Base-by-base conservation (phyloP, 371 early-diverging fungal species). In the Phascolomyces articulosus region DNA sequence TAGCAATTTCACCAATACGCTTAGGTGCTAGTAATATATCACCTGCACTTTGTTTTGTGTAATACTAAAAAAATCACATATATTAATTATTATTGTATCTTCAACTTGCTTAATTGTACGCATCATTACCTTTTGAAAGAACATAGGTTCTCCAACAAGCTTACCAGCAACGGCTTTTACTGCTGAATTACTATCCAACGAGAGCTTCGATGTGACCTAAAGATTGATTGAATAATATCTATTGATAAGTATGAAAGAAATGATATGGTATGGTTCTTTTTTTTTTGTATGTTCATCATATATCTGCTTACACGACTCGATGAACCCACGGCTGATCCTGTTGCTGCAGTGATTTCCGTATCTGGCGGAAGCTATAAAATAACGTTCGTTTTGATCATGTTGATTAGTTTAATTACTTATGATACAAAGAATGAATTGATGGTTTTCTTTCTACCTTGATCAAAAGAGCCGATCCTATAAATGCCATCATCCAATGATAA, bases 11-110 rank as follows among this genome's bases (percentile, higher is more conserved):
- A 31, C 91, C 90, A 55, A 90, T 78, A 27, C 73, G 71, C 41
- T 74, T 73, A 16, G 91, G 91, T 4, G 90, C 87, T 55, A 92
- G 62, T 59, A 92, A 73, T n/a, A 91, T 78, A 66, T 91, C 93
- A 18, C 90, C 91, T 4, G 88, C 70, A 6, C 62, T 34, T 7
- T 69, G 71, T 3, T 80, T 71, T 13, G 92, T 91, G 18, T 81
- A 78, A 48, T 88, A 87, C 85, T 90, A 74, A n/a, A 58, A 55
- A 29, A 29, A 27, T 64, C 24, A 63, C 9, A 29, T 57, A n/a
- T 10, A 11, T 54, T 10, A 24, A 26, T 16, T 40, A 41, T 41
- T 13, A n/a, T 15, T 1, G 4, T 3, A 38, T 13, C 38, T 6
- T 31, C 44, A 24, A 48, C 6, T 7, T 29, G n/a, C 31, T 13